phyloP scores from a whole-genome alignment of 352 stramenopile genomes.

The Pythium sukuiense region DNA sequence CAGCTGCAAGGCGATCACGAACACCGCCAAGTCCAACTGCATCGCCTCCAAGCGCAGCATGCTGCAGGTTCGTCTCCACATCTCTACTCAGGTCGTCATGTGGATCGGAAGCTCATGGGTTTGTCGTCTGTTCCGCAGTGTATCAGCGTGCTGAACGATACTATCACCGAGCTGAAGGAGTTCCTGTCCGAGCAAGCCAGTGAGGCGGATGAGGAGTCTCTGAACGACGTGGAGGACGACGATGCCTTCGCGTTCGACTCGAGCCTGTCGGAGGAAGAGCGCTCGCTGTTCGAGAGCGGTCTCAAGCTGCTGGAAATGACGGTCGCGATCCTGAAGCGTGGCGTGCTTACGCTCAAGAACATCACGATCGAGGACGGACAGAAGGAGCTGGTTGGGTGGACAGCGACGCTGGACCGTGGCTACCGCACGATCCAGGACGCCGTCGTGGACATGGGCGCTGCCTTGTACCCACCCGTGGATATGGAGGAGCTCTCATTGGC shows the following conservation, averaged over 20 bases:
- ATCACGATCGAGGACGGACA: slow-evolving; percentile 57
- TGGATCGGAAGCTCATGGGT: not conserved
- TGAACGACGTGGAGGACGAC: slow-evolving; percentile 62
- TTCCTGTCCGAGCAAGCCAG: slow-evolving; percentile 55
- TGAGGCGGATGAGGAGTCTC: slow-evolving; percentile 19
- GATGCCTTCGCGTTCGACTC: slow-evolving; percentile 82
- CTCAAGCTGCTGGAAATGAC: slow-evolving; percentile 77
- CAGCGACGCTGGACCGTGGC: slow-evolving; percentile 54
- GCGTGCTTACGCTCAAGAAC: slow-evolving; percentile 80
- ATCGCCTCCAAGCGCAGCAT: slow-evolving; percentile 85
- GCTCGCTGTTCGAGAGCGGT: slow-evolving; percentile 59
- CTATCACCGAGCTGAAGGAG: slow-evolving; percentile 77
- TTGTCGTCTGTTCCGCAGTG: slow-evolving; percentile 36
- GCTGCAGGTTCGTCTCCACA: slow-evolving; percentile 56
- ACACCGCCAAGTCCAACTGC: slow-evolving; percentile 85
- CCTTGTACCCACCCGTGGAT: slow-evolving; percentile 74
- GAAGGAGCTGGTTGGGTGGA: slow-evolving; percentile 69
- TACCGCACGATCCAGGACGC: slow-evolving; percentile 66
- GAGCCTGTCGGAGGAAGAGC: slow-evolving; percentile 66
- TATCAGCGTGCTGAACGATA: slow-evolving; percentile 81
- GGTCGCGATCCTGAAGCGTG: slow-evolving; percentile 74
- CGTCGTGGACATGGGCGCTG: slow-evolving; percentile 82
- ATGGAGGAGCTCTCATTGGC: slow-evolving; percentile 51
- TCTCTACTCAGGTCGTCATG: not conserved
- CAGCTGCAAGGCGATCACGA: slow-evolving; percentile 49